Evolutionary conservation across 1,284 basidiomycete species (phyloP), one percentile per base, ranked within the genome.

Genomic region (Tylopilus orsonianus): DNA sequence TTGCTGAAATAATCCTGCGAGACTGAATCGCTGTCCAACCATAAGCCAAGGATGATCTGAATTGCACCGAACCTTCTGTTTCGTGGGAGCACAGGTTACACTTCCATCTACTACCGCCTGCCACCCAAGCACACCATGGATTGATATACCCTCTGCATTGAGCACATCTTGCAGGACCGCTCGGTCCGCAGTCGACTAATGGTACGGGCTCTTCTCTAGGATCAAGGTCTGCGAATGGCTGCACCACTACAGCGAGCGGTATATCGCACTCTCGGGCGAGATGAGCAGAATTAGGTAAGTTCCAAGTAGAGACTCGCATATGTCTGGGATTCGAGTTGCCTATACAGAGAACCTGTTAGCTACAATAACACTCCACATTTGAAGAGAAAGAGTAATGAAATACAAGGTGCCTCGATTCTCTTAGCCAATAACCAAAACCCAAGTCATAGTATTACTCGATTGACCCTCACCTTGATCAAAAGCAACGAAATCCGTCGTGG

Each of bases 71-170:
- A 94, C 93, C 93, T 72, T 85, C 78, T 18, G 90, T 94, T 56
- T 89, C 80, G 52, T 84, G 80, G 8, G 77, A 73, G 69, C 97
- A 99, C 5, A 99, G 68, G 73, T 98, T 99, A 70, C 97, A 99
- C 57, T 80, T 84, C 91, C 94, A 99, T 56, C 78, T 82, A 53
- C 81, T 80, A 3, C 97, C 97, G 8, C 91, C 92, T 30, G 90
- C 81, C 14, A 83, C 75, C 80, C 92, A 99, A 26, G 78, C 76
- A 64, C 88, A 93, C 94, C 94, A 99, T 0, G 95, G 87, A 66
- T 98, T 99, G 62, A 99, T 80, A 69, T 99, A 99, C 0, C 80
- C 92, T 56, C 93, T 79, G 70, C 97, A 99, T 37, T 81, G 75
- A 45, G 79, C 81, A 65, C 97, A 99, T 30, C 97, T 79, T 12